Evolutionary conservation across 306 rosid genomes (phyloP), one percentile per base, ranked within the genome.

Genomic region (Quercus rubra): DNA sequence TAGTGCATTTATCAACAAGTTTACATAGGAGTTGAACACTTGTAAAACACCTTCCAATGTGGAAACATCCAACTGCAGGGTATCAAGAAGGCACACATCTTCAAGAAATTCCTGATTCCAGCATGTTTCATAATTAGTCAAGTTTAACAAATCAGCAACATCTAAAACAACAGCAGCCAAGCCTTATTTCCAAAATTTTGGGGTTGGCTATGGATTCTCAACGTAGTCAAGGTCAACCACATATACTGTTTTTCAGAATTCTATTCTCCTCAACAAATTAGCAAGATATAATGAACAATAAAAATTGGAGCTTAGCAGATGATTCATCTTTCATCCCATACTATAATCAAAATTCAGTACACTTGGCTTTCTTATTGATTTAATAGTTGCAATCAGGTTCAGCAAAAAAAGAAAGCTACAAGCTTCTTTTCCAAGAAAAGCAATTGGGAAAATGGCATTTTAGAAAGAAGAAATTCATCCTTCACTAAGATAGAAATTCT

Each of bases 11-110:
- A 92, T 80, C 33, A 91, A 81, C 80, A 92, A 70, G 77, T 85
- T 90, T 82, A 92, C 82, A 72, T 91, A 95, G 70, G 87, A 88
- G 85, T 76, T 84, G 74, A 92, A 90, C 78, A 73, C 91, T 63
- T 80, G 90, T 55, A 90, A n/a, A 72, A 91, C 87, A 43, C 97
- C 97, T 81, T 95, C 99, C 77, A 88, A 77, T 63, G 94, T 84
- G 10, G 79, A 86, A 56, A 82, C 83, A 74, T 95, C 97, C 82
- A 95, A 74, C 69, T 91, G 95, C 23, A 95, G 84, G 78, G 80
- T 79, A 79, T 95, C 98, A 3, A 92, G 93, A 14, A 95, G 97
- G 3, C 78, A 94, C 28, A 87, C 86, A 69, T 92, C 94, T 78
- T 90, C 98, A 1, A 92, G 82, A 70, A 95, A 85, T 41, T 95